A percentile compares a stretch with the other conserved stretches of the same genome.
phyloP scores from a whole-genome alignment of 192 early-diverging fungal species.

The Diversispora eburnea region DNA sequence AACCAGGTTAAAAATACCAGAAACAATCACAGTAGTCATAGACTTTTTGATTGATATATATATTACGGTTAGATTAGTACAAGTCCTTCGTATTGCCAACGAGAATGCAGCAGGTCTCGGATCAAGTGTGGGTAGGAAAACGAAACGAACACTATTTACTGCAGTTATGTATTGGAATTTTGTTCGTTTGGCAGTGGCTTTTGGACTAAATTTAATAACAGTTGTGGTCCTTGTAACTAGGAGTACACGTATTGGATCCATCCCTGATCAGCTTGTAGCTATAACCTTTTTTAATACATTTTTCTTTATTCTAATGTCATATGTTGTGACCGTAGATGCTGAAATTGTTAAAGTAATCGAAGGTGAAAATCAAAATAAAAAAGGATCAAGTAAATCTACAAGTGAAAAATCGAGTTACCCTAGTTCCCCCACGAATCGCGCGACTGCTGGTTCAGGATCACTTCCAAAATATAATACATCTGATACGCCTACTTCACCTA shows the following conservation, averaged over 20 bases:
- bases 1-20: neutral
- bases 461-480: neutral
- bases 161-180: slow-evolving; percentile 30
- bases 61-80: neutral
- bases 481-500: too few relatives aligned
- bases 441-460: neutral
- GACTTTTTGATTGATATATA: slow-evolving; percentile 11
- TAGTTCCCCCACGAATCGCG: neutral
- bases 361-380: neutral
- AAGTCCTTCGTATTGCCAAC: slow-evolving; percentile 1
- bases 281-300: neutral
- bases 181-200: neutral
- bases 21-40: neutral
- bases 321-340: slow-evolving; percentile 19
- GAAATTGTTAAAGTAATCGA: slow-evolving; percentile 25
- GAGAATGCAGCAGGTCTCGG: too few relatives aligned
- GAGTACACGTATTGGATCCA: too few relatives aligned
- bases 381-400: neutral
- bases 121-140: neutral
- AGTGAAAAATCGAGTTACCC: neutral
- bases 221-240: too few relatives aligned
- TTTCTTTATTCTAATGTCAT: neutral
- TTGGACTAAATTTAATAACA: neutral
- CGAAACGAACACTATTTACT: slow-evolving; percentile 16
- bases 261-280: too few relatives aligned